phyloP scores from a whole-genome alignment of 2,329 filamentous ascomycete species.

The Claviceps digitariae region DNA sequence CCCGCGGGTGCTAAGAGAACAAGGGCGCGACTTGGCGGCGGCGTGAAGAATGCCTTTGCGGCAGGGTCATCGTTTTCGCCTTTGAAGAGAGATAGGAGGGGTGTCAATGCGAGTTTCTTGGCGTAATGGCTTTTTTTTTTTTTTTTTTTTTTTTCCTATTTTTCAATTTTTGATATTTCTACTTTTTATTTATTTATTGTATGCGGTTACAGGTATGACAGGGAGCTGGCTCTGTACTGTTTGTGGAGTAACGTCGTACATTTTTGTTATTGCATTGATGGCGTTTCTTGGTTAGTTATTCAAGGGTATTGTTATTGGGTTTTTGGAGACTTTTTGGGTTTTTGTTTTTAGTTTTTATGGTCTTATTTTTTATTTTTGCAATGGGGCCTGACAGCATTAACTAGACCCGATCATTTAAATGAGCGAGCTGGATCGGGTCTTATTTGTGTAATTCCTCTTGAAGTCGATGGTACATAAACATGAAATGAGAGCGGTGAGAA shows the following conservation, averaged over 20 bases:
- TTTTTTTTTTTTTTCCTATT: background rate
- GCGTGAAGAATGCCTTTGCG: slow-evolving; percentile 32
- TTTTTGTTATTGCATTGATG: background rate
- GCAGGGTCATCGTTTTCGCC: slow-evolving; percentile 50
- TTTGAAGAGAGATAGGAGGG: slow-evolving; percentile 55
- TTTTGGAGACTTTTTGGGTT: background rate
- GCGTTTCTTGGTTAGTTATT: background rate
- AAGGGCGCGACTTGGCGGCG: slow-evolving; percentile 10
- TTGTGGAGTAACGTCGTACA: background rate
- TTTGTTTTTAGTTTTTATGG: background rate
- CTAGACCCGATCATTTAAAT: background rate
- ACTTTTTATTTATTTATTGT: background rate
- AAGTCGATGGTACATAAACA: background rate
- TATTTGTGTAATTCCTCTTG: background rate
- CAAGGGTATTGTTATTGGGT: too few relatives aligned
- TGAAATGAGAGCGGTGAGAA: too few relatives aligned
- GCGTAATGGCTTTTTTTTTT: slow-evolving; percentile 18
- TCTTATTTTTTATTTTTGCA: background rate
- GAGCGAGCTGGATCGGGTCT: background rate
- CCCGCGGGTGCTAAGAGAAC: slow-evolving; percentile 4
- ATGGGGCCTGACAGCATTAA: background rate
- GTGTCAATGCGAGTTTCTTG: slow-evolving; percentile 47
- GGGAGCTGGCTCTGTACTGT: slow-evolving; percentile 1
- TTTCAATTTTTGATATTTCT: background rate
- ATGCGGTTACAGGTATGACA: background rate